Evolutionary conservation across 257 asterid species (phyloP), one percentile per base, ranked within the genome.

Genomic region (Solanum paucissectum): DNA sequence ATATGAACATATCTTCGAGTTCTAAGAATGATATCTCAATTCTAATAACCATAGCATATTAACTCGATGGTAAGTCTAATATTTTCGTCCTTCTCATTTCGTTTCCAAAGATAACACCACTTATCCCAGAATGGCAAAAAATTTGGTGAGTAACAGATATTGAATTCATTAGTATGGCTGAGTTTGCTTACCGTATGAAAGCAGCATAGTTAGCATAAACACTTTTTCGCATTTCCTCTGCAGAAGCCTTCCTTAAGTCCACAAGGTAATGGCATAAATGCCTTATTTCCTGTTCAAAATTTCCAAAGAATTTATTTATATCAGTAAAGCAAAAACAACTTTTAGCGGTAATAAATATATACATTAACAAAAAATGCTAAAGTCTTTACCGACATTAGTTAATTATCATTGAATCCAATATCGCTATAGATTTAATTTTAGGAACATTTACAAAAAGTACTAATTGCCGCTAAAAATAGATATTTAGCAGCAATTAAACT

Each of bases 191-290:
- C 99, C 99, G 94, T 89, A 97, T 95, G 85, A 97, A 97, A 21
- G 98, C 92, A 2, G 97, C 89, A 89, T 97, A 97, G 89, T 97
- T 95, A 62, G 99, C 98, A 76, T 95, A 97, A 44, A 97, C 98
- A 64, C 96, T 95, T 89, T 91, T 97, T 13, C 98, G 92, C 98
- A 95, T 97, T 92, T 97, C 98, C 90, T 97, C 99, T 3, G 98
- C 99, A 83, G 98, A 97, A 76, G 97, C 98, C 93, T 94, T 97
- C 95, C 93, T 95, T 88, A 97, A 88, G 83, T 94, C 94, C 58
- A 91, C 88, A 13, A 97, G 98, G 93, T 95, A 91, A 37, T 88
- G 84, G 92, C 98, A 94, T 37, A 97, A 86, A 85, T 94, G 98
- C 92, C 95, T 94, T 68, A 95, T 93, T 93, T 96, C 98, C 99